Conservation (phyloP, 345 rosid species). For the Cardamine occulta region DNA sequence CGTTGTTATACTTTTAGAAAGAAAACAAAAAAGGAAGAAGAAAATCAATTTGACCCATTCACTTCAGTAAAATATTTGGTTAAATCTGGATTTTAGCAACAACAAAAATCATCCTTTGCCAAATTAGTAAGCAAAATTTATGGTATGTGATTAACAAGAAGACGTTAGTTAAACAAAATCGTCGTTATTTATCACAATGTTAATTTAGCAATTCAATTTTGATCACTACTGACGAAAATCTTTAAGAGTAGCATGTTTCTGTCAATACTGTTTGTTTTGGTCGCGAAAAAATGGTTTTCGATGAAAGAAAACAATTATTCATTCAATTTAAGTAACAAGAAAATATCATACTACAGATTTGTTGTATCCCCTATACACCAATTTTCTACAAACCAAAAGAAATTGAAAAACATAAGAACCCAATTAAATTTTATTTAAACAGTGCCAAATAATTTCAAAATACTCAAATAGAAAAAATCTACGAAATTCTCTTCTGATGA, state of each 20-base stretch:
- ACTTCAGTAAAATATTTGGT: background rate
- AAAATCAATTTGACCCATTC: constrained; percentile 31
- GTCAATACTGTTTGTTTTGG: background rate
- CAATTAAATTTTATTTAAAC: constrained; percentile 20
- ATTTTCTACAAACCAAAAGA: constrained; percentile 38
- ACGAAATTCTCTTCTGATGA: constrained; percentile 28
- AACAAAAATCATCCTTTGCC: constrained; percentile 7
- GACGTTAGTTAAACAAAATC: background rate
- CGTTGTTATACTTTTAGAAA: background rate
- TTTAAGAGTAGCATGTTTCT: background rate
- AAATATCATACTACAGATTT: constrained; percentile 32
- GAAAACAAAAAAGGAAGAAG: background rate
- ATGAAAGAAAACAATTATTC: constrained; percentile 3
- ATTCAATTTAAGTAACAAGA: constrained; percentile 35
- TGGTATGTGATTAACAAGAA: background rate
- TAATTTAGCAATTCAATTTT: background rate
- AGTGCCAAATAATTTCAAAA: constrained; percentile 32
- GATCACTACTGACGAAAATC: background rate
- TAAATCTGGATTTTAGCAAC: background rate
- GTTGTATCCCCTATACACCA: constrained; percentile 47
- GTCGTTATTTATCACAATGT: background rate
- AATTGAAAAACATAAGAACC: background rate
- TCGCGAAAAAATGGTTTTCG: background rate
- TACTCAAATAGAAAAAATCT: constrained; percentile 29
- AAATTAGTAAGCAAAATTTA: background rate